Base-by-base conservation (phyloP, 352 stramenopile species). In the Phytophthora colocasiae region DNA sequence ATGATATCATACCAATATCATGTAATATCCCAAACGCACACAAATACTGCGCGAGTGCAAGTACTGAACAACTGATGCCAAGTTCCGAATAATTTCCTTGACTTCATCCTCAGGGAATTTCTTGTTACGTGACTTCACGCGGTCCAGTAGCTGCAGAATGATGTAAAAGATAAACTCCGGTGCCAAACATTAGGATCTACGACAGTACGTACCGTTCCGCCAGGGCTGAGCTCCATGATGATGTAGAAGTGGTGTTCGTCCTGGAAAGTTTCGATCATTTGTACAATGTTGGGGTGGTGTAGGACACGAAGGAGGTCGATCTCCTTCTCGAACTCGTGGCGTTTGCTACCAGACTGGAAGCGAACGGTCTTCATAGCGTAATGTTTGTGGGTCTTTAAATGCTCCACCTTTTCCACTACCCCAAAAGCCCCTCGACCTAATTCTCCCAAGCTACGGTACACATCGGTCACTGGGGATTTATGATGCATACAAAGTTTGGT, bases 361-460 rank as follows among this genome's bases (percentile, higher is more conserved):
- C 73, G 83, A 27, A 94, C 81, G 0, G 81, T 91, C 70, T 94
- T 94, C 86, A 94, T 92, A 4, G 86, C 86, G 41, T 83, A 94
- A 19, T 71, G 72, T 38, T 87, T 84, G 36, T 87, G 78, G 3
- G 80, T 92, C 53, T 78, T 76, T 47, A 86, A 63, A 65, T 91
- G 80, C 49, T 92, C 73, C 10, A 94, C 86, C 32, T 89, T 82
- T 17, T 94, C 82, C 1, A 92, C 86, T 22, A 94, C 67, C 12
- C 86, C 86, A 31, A 94, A 92, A 6, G 86, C 86, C 2, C 86
- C 86, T 50, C 81, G 81, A 41, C 84, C 86, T 26, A 94, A 70
- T 50, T 91, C 82, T 6, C 69, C 59, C 3, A 91, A n/a, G 40
- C 77, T 53, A 0, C 64, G 76, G 51, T 94, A 94, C 48, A 71